These are phyloP conservation scores for Durio zibethinus DNA, from an alignment of 345 rosid genomes.

Conservation along the genomic window DNA sequence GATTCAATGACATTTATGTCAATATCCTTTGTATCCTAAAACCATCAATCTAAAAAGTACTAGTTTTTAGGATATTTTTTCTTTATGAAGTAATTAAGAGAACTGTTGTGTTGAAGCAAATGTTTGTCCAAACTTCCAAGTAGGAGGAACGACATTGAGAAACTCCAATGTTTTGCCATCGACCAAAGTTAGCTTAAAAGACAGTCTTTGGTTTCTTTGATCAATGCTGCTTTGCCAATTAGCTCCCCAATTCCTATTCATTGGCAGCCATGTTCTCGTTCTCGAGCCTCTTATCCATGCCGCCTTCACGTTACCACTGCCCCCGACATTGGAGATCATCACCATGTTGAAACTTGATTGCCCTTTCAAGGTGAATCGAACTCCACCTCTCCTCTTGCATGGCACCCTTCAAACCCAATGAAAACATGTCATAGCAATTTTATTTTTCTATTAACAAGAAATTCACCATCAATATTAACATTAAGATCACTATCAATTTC, in stretches of 20 bases:
- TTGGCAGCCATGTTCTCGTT: conserved; percentile 46
- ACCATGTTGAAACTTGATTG: conserved; percentile 70
- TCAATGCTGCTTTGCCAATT: conserved; percentile 70
- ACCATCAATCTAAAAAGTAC: background rate
- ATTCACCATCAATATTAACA: too few relatives aligned
- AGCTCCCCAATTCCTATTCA: conserved; percentile 76
- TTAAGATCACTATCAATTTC: too few relatives aligned
- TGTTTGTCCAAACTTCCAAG: conserved; percentile 79
- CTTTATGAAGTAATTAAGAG: background rate
- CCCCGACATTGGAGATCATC: conserved; percentile 71
- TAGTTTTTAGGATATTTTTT: background rate
- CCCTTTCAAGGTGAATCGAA: conserved; percentile 72
- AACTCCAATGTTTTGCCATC: conserved; percentile 49
- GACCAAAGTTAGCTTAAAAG: conserved; percentile 55
- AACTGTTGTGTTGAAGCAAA: conserved; percentile 62
- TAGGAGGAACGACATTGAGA: conserved; percentile 54
- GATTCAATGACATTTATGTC: background rate
- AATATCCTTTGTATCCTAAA: background rate
- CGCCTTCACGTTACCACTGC: conserved; percentile 58
- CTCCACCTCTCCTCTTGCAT: conserved; percentile 78
- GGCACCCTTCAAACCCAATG: conserved; percentile 41
- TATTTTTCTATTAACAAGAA: too few relatives aligned
- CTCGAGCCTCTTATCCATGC: conserved; percentile 67
- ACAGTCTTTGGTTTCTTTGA: conserved; percentile 49
- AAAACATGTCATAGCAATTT: background rate